phyloP scores from a whole-genome alignment of 805 yeast species.

The Blastobotrys robertii region DNA sequence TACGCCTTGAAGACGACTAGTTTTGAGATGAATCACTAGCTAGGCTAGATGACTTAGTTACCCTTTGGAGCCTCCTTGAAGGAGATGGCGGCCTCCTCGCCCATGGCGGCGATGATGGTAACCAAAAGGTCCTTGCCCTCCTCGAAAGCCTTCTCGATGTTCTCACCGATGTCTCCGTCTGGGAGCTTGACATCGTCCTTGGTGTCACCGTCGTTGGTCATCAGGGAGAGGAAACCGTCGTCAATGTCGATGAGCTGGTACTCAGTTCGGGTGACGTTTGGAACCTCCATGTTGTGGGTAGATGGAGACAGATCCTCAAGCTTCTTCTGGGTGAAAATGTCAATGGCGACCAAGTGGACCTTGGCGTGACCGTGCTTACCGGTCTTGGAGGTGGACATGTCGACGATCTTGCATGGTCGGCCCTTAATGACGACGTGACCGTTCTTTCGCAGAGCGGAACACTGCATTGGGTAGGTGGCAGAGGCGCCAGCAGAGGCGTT shows the following conservation, averaged over 20 bases:
- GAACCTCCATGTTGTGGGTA: slow-evolving; percentile 99
- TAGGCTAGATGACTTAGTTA: slow-evolving; percentile 1
- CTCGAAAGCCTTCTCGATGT: slow-evolving; percentile 85
- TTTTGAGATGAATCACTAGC: slow-evolving; percentile 1
- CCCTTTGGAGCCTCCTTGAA: slow-evolving; percentile 95
- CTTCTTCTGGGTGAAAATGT: slow-evolving; percentile 98
- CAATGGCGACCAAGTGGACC: slow-evolving; percentile 98
- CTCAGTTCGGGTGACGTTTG: slow-evolving; percentile 93
- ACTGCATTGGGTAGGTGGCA: slow-evolving; percentile 96
- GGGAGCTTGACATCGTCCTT: slow-evolving; percentile 98
- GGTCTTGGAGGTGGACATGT: slow-evolving; percentile 99
- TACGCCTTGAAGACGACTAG: slow-evolving; percentile 2
- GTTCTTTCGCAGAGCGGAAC: slow-evolving; percentile 99
- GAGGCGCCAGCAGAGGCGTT: slow-evolving; percentile 99
- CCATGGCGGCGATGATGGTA: slow-evolving; percentile 97
- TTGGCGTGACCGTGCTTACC: slow-evolving; percentile 99
- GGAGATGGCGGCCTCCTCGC: slow-evolving; percentile 98
- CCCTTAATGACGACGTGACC: slow-evolving; percentile 98
- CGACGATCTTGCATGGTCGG: slow-evolving; percentile 99
- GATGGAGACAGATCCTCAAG: slow-evolving; percentile 99
- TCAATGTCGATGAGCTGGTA: slow-evolving; percentile 94
- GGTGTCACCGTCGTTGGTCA: slow-evolving; percentile 97
- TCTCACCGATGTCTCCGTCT: slow-evolving; percentile 96
- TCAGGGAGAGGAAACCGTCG: slow-evolving; percentile 93
- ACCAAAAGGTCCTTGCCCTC: slow-evolving; percentile 97